Evolutionary conservation across 2,329 filamentous ascomycete genomes (phyloP), one percentile per base, ranked within the genome.

Genomic region (Ascochyta rabiei): DNA sequence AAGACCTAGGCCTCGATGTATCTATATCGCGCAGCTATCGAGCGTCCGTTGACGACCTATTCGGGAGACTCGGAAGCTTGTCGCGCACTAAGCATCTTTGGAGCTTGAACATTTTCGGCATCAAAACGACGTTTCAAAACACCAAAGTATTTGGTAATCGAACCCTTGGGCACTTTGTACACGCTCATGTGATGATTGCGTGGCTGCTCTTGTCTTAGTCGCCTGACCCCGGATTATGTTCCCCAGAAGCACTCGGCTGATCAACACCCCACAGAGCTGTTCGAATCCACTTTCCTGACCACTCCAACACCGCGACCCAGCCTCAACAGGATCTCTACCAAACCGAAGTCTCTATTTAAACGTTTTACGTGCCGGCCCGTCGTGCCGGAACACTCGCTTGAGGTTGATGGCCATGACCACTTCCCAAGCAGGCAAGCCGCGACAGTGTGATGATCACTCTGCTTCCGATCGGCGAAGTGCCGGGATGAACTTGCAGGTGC

Each of bases 201-300:
- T 50, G 39, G 40, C 35, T 28, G 18, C 16, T 37, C 41, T 45
- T 44, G 39, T 34, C 12, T 23, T 10, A 16, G 18, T 30, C 35
- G 19, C 8, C 34, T 39, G 43, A 46, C 38, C 42, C 28, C 35
- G 33, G 42, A 26, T 7, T 24, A 7, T 34, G 19, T 38, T 31
- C 43, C 50, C 50, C 50, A 34, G 53, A 56, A 12, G 55, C 46
- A 16, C 33, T 61, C 59, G 59, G 59, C 31, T 52, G 41, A 55
- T 59, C 49, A 52, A 56, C 48, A 45, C 56, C 59, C 59, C 56
- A 56, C 56, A 48, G 16, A 24, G 45, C 37, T 23, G 19, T 34
- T 23, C 42, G 28, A 35, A 52, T 35, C 48, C 48, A 52, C 35
- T 46, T 34, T 28, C 21, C 26, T 46, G n/a, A 26, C 34, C 41